Evolutionary conservation across 2,329 filamentous ascomycete genomes (phyloP), one percentile per base, ranked within the genome.

Genomic region (Fusarium domesticum): DNA sequence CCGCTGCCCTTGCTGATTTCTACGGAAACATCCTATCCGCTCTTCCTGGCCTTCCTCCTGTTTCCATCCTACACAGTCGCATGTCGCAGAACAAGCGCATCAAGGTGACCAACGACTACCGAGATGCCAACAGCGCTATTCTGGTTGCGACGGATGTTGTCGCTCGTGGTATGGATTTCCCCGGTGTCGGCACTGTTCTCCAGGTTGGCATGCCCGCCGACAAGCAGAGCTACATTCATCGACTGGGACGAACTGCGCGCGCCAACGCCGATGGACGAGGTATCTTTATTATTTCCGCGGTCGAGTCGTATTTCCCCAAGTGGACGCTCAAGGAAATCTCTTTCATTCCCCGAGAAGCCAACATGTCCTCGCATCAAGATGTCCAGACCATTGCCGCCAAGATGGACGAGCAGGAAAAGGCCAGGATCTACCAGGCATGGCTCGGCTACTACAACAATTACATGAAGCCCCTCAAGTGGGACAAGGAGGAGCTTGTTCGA

Each of bases 81-180:
- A 72, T 78, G 61, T 60, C 69, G 14, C 77, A 80, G 60, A 64
- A 55, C 52, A 72, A 67, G 57, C 75, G 77, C 7, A 77, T 67
- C 8, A 70, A 64, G 45, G 78, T 81, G 33, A 84, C 90, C 1
- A 80, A 89, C 31, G 67, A 72, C n/a, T 80, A 71, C 60, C 84
- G 88, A 46, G 65, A 67, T 25, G 64, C 75, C n/a, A 62, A 62
- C 8, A 65, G 63, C 12, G 71, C 70, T 30, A 74, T 87, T 39
- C 70, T 87, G 33, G 77, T 86, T 41, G 84, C 84, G 3, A 86
- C 84, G 1, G 84, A 88, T 57, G 83, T 88, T 30, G 80, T 85
- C 18, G 83, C 83, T 10, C 80, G 84, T 51, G 84, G 84, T 53
- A 85, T 88, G 80, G 84, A 87, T 58, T 86, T 86, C 62, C 83